Percentiles rank a stretch among this genome's conserved stretches.
phyloP scores from a whole-genome alignment of 441 rosid species.

The Pelargonium australe region DNA sequence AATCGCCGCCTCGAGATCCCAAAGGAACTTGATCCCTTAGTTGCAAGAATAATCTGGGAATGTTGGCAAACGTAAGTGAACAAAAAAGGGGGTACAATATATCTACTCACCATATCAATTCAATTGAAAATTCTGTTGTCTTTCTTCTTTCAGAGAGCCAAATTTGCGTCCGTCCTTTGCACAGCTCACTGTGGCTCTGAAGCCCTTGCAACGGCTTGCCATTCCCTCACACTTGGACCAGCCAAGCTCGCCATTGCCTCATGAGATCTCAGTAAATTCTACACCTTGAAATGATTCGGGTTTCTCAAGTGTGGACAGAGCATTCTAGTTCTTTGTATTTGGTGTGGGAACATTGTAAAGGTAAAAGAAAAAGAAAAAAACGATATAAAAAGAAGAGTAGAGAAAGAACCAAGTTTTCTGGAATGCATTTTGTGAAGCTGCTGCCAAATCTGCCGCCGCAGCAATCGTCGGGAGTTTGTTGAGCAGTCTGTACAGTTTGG shows the following conservation, averaged over 20 bases:
- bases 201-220: constrained; percentile 68
- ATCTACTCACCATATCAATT: not conserved
- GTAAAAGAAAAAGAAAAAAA: not conserved
- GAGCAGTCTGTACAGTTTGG: too few species aligned
- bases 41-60: constrained; percentile 73
- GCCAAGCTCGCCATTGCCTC: constrained; percentile 37
- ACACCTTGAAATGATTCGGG: constrained; percentile 37
- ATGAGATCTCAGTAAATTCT: constrained; percentile 51
- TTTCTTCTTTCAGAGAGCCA: constrained; percentile 65
- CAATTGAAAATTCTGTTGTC: constrained; percentile 8
- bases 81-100: not conserved
- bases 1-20: constrained; percentile 91
- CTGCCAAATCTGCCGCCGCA: too few species aligned
- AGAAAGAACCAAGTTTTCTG: not conserved
- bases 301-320: constrained; percentile 38
- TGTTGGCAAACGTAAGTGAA: constrained; percentile 89
- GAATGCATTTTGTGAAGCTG: too few species aligned
- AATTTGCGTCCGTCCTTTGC: constrained; percentile 84
- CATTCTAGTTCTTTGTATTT: constrained; percentile 17
- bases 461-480: too few species aligned
- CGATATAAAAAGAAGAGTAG: not conserved
- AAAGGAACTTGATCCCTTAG: constrained; percentile 86
- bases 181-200: constrained; percentile 63
- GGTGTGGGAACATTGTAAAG: constrained; percentile 12
- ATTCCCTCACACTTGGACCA: constrained; percentile 49